Evolutionary conservation across 192 early-diverging fungal genomes (phyloP), one percentile per base, ranked within the genome.

Genomic region (Coemansia sp.): DNA sequence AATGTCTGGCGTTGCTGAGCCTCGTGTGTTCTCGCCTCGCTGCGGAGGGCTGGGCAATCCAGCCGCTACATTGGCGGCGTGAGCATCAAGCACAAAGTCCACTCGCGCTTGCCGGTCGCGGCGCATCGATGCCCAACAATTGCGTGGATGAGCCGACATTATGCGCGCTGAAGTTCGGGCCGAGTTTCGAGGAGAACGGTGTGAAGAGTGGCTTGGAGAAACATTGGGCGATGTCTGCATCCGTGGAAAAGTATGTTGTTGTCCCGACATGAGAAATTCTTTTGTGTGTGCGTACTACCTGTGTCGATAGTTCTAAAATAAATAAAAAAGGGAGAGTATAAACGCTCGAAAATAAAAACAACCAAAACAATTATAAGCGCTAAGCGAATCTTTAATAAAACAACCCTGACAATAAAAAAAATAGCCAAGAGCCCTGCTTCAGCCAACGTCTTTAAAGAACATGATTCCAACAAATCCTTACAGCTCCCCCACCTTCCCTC

Each of bases 101-200:
- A 80, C 60, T 28, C 78, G 62, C 39, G 46, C 49, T 46, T 72
- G 73, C 23, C 73, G 69, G 58, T 75, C 73, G 62, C 78, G 78
- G 44, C 78, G 73, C 62, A 68, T 61, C 3, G 64, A 63, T 4
- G 53, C 53, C 73, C 78, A 75, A 63, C 70, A 69, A 62, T 62
- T 79, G 35, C 59, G 63, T 42, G 65, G 19, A 11, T 23, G 32
- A 7, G 49, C 47, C 16, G 64, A 32, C 44, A 21, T 39, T 39
- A 19, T 61, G 28, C 53, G 23, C 3, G 68, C 68, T 19, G 61
- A 59, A 2, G 50, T 65, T 44, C 58, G 69, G 63, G 78, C 70
- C 19, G 78, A 75, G 57, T 72, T 65, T 6, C 73, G 67, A 46
- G 75, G 73, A 59, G 78, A 80, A 42, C 70, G 57, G 60, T 68